Base-by-base conservation (phyloP, 2,329 filamentous ascomycete species). In the Diaporthe caulivora region DNA sequence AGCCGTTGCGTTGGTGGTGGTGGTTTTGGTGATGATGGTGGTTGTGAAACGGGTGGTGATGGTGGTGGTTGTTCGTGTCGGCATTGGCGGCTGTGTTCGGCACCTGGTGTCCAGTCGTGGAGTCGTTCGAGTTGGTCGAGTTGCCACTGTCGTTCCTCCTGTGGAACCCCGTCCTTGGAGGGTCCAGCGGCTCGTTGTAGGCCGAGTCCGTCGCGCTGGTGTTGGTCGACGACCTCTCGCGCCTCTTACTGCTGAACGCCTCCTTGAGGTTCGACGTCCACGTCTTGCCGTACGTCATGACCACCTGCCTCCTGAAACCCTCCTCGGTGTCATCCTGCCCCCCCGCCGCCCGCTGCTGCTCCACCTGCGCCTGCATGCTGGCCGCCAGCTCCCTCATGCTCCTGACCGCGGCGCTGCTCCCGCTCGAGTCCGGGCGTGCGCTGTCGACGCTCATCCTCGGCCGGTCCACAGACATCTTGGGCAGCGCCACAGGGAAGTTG, bases 241-340 rank as follows among this genome's bases (percentile, higher is more conserved):
- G 80, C 10, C 79, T 58, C 18, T 84, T 84, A 21, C 65, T 40
- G 10, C 42, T 51, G 54, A 88, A 84, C 29, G 84, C 86, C 17
- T 86, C 82, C 42, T 84, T 84, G 72, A 89, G 77, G 60, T 85
- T 87, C 0, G 84, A 81, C 1, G 84, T 81, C 81, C 86, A 87
- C 51, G 86, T 88, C 70, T 86, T 87, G 3, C 84, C 82, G 78
- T 91, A 91, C 0, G 82, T 81, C 90, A 92, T 92, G 70, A 84
- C 81, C n/a, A 92, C 84, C 72, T 90, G 85, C 60, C 90, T 85
- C 57, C 85, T 81, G 75, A 92, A 90, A 1, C 85, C 82, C 18
- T 79, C 76, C 17, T 81, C 80, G 21, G 31, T 57, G 18, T 72
- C 72, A 2, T 71, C 72, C 72, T 80, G 76, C 15, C 51, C 5